These are phyloP conservation scores for Pyrenophora seminiperda DNA, from an alignment of 2,329 filamentous ascomycete genomes.

Conservation along the genomic window DNA sequence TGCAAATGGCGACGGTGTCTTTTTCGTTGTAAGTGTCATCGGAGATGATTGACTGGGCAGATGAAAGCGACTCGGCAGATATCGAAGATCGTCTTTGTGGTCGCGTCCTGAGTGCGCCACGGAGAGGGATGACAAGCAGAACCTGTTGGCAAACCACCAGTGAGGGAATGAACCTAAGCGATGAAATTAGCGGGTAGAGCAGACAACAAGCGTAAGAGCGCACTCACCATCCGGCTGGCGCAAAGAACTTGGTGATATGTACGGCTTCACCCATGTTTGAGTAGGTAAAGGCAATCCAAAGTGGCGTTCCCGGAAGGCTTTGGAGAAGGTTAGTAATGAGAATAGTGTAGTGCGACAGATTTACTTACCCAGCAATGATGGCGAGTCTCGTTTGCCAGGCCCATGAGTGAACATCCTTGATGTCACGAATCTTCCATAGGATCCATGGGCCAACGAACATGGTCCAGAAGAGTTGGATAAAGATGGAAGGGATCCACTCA, in stretches of 20 bases:
- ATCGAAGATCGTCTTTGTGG: conserved; percentile 27
- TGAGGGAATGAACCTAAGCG: conserved; percentile 43
- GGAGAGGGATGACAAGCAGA: conserved; percentile 43
- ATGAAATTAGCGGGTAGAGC: neutral
- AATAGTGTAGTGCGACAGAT: neutral
- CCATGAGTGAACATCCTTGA: conserved; percentile 47
- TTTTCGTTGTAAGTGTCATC: conserved; percentile 21
- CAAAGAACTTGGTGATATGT: conserved; percentile 39
- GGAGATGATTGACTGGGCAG: conserved; percentile 26
- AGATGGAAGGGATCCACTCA: conserved; percentile 61
- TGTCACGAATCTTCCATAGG: conserved; percentile 46
- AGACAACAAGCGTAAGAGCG: neutral
- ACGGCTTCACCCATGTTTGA: conserved; percentile 28
- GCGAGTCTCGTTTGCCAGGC: conserved; percentile 48
- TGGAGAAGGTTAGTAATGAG: conserved; percentile 22
- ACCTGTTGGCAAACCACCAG: conserved; percentile 47
- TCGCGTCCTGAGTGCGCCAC: conserved; percentile 33
- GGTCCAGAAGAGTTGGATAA: conserved; percentile 47
- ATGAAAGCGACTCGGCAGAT: conserved; percentile 35
- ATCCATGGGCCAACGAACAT: conserved; percentile 46
- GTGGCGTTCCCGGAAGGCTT: conserved; percentile 45
- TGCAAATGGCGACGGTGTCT: conserved; percentile 11
- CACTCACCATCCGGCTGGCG: conserved; percentile 45
- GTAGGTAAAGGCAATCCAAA: conserved; percentile 48
- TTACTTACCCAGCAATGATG: conserved; percentile 43